These are phyloP conservation scores for Paraphaeosphaeria sporulosa DNA, from an alignment of 2,329 filamentous ascomycete species.

Conservation along the genomic window DNA sequence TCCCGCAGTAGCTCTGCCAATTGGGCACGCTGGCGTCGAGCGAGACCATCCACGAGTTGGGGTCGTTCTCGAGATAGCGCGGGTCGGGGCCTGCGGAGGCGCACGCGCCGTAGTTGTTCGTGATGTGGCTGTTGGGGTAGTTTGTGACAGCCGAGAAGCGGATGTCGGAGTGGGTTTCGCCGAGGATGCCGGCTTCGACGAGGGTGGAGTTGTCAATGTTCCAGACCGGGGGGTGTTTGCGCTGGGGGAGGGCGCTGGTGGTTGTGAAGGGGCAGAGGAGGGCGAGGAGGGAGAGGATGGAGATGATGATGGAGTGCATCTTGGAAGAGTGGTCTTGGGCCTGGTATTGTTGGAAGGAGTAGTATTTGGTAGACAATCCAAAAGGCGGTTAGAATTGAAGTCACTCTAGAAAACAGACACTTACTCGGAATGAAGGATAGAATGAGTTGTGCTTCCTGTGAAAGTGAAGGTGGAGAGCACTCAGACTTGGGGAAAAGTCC, in stretches of 20 bases:
- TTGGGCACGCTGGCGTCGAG: constrained; percentile 7
- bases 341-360: neutral
- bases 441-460: neutral
- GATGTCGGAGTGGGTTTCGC: constrained; percentile 10
- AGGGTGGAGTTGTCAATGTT: neutral
- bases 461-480: neutral
- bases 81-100: neutral
- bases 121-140: constrained; percentile 5
- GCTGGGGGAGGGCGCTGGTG: neutral
- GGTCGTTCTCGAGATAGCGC: constrained; percentile 4
- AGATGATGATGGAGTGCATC: neutral
- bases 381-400: neutral
- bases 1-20: constrained; percentile 10
- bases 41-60: constrained; percentile 1
- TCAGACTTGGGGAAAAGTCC: neutral
- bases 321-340: neutral
- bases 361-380: neutral
- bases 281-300: neutral
- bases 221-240: neutral
- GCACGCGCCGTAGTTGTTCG: constrained; percentile 9
- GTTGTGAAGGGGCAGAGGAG: neutral
- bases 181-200: neutral
- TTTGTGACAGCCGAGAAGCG: constrained; percentile 9
- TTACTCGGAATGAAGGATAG: neutral
- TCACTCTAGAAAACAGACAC: neutral